phyloP scores from a whole-genome alignment of 129 eudicot species.

The Erigeron canadensis region DNA sequence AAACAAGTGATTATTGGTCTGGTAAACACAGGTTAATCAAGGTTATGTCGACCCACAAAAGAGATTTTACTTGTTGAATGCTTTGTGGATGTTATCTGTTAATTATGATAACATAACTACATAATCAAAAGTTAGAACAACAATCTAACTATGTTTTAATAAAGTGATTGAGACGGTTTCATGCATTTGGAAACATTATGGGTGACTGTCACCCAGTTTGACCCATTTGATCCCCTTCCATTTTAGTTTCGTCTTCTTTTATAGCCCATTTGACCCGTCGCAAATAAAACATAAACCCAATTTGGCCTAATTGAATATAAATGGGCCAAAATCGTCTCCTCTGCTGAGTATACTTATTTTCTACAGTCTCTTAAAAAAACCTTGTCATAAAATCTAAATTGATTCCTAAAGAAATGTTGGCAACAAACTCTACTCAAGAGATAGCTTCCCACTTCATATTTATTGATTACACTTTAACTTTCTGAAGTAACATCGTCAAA shows the following conservation, averaged over 20 bases:
- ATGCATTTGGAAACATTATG: neutral
- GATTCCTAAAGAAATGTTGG: neutral
- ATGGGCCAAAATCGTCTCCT: neutral
- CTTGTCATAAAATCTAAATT: neutral
- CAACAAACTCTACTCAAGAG: neutral
- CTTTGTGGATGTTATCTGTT: neutral
- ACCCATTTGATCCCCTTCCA: neutral
- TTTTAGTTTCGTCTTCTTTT: neutral
- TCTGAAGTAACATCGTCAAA: neutral
- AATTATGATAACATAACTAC: neutral
- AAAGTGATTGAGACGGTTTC: neutral
- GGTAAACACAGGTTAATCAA: neutral
- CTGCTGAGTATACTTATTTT: neutral
- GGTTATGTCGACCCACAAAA: neutral
- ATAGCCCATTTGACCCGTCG: neutral
- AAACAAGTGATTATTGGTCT: neutral
- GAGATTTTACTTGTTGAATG: neutral
- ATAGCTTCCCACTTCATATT: neutral
- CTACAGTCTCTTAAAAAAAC: neutral
- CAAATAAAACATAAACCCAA: too few species aligned
- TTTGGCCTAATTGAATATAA: too few species aligned
- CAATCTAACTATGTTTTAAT: neutral
- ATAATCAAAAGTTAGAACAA: neutral
- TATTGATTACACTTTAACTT: too few species aligned
- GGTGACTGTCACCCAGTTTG: neutral